Percentiles rank a stretch among this genome's conserved stretches.
Conservation (phyloP, 768 basidiomycete species). For the Cyathus striatus region DNA sequence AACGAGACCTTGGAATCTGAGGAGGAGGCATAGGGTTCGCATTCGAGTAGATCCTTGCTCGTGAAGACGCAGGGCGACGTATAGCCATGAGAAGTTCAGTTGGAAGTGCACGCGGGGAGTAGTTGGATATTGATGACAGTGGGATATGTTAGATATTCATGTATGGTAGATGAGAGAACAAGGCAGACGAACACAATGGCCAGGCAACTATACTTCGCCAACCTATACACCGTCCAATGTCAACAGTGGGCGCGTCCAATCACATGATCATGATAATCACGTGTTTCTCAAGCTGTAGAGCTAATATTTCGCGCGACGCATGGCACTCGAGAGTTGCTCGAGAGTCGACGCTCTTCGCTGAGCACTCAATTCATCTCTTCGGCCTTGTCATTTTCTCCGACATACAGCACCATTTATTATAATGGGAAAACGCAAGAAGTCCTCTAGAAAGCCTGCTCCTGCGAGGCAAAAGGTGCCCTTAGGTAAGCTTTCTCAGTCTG, state of each 20-base stretch:
- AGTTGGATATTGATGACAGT: not conserved
- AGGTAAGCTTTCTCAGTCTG: slow-evolving; percentile 39
- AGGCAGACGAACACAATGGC: not conserved
- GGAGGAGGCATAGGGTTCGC: slow-evolving; percentile 21
- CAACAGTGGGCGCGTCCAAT: slow-evolving; percentile 19
- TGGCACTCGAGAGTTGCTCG: no score
- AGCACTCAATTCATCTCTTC: slow-evolving; percentile 3
- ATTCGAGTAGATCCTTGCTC: slow-evolving; percentile 32
- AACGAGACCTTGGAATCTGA: slow-evolving; percentile 38
- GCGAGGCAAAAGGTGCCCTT: slow-evolving; percentile 66
- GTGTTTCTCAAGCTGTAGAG: no score
- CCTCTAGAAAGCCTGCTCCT: slow-evolving; percentile 73
- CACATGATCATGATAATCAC: slow-evolving; percentile 24
- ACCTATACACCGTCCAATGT: not conserved
- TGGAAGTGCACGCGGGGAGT: not conserved
- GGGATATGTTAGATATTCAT: not conserved
- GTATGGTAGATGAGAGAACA: not conserved
- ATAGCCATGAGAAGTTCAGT: slow-evolving; percentile 45
- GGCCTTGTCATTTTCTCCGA: not conserved
- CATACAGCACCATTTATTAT: slow-evolving; percentile 4
- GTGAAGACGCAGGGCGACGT: slow-evolving; percentile 52
- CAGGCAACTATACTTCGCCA: not conserved
- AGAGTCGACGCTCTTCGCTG: no score
- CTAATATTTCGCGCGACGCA: no score
- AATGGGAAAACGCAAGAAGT: slow-evolving; percentile 93